Evolutionary conservation across 352 stramenopile genomes (phyloP), one percentile per base, ranked within the genome.

Genomic region (Globisporangium radiosum): DNA sequence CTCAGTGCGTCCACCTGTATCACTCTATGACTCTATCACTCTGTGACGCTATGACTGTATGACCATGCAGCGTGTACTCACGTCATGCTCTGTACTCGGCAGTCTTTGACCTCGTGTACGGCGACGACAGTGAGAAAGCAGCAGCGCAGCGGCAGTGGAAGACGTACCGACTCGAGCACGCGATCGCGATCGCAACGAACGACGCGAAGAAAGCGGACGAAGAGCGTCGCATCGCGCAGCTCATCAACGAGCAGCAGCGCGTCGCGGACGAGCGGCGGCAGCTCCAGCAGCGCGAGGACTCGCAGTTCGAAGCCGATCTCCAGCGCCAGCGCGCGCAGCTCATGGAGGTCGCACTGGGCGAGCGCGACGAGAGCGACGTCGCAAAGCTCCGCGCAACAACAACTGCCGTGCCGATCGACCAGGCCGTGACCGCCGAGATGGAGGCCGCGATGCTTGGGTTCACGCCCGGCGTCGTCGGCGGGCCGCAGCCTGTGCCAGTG

Each of bases 381-480:
- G 70, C 72, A 38, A 83, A 89, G 59, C 39, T 94, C 36, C 78
- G 80, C 15, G 75, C 74, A 5, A 92, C 85, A 3, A 94, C 85
- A 19, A 94, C 85, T 0, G 82, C 82, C 9, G 78, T 92, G 56
- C 85, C 85, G 4, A 94, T 94, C 58, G 85, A 94, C 56, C 85
- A 94, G 65, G 74, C 85, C 2, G 77, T 94, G n/a, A 91, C 81
- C 2, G 85, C 85, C 11, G 85, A 94, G 60, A 94, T 94, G 85
- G 85, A 94, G 60, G 85, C 85, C 0, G 85, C 85, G 5, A 94
- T 94, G 85, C 90, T 94, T 77, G 85, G 85, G 7, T 92, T 94
- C 62, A 82, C 92, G 61, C 84, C 84, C 3, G 82, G 85, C 9
- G 72, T 85, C 4, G 64, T 88, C 57, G 83, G 81, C 8, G 85